Percentiles rank a stretch among this genome's conserved stretches.
phyloP scores from a whole-genome alignment of 1,284 basidiomycete species.

The Fomitiporia mediterranea region DNA sequence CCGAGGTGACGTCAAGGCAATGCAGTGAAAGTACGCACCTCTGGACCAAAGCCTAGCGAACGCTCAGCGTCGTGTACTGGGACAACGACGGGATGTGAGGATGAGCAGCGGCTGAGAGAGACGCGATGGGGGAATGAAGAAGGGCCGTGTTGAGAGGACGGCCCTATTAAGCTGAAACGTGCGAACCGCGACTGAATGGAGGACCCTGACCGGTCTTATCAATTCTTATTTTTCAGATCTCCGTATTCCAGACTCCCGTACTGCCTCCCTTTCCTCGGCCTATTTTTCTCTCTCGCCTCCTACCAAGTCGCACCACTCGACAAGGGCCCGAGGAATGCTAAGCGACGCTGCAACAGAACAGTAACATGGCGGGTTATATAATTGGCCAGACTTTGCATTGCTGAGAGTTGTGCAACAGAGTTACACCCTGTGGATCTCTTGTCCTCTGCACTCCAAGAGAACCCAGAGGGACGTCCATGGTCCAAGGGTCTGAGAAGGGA shows the following conservation, averaged over 20 bases:
- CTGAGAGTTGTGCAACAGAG: neutral
- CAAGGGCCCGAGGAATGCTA: too few species aligned
- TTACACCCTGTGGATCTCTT: neutral
- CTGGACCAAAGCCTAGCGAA: slow-evolving; percentile 5
- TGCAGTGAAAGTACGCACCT: neutral
- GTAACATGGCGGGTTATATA: neutral
- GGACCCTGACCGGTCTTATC: slow-evolving; percentile 3
- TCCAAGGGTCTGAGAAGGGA: neutral
- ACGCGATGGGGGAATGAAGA: slow-evolving; percentile 4
- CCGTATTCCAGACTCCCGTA: neutral
- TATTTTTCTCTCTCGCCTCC: neutral
- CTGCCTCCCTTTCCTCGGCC: neutral
- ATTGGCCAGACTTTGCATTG: neutral
- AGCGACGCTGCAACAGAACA: neutral
- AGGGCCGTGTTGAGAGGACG: neutral
- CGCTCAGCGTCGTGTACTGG: slow-evolving; percentile 4
- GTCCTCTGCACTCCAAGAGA: neutral
- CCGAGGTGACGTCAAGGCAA: neutral
- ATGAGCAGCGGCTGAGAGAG: slow-evolving; percentile 12
- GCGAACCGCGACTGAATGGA: slow-evolving; percentile 6
- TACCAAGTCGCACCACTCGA: neutral
- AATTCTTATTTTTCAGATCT: neutral
- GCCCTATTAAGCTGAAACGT: slow-evolving; percentile 11
- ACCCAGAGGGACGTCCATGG: neutral
- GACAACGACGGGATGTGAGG: neutral